Evolutionary conservation across 176 grass and related monocot genomes (phyloP).

Genomic region (Thalia dealbata): DNA sequence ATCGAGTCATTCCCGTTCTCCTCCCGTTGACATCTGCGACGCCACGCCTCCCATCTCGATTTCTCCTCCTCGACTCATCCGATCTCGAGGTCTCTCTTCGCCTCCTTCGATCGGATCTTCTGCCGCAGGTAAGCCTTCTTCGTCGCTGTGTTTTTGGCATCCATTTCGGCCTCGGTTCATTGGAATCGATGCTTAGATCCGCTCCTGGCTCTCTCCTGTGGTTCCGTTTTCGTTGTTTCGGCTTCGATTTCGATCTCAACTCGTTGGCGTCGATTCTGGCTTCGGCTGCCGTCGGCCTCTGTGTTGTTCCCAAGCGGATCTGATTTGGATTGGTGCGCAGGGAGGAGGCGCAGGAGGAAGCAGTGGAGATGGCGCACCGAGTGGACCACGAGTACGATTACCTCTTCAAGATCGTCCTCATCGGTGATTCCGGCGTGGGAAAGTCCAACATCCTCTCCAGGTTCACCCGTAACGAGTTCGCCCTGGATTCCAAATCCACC

Average conservation of each 20-base stretch:
- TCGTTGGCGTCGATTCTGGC: background rate
- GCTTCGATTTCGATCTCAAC: background rate
- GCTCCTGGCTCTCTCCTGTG: background rate
- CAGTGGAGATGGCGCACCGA: conserved; percentile 37
- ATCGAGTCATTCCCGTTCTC: background rate
- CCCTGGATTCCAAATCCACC: conserved; percentile 86
- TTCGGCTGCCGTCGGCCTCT: background rate
- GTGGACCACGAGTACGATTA: conserved; percentile 48
- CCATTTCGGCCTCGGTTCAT: background rate
- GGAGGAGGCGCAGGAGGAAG: background rate
- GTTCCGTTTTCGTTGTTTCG: background rate
- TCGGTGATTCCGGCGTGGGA: conserved; percentile 22
- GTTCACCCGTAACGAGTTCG: conserved; percentile 54
- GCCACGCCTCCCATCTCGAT: background rate
- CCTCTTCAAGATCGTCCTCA: conserved; percentile 14
- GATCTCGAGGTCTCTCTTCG: background rate
- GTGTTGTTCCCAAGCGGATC: background rate
- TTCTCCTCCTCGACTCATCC: background rate
- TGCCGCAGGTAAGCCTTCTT: background rate
- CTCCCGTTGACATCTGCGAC: background rate
- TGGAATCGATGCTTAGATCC: background rate
- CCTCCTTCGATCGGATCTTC: background rate
- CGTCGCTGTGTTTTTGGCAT: background rate
- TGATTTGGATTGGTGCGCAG: background rate
- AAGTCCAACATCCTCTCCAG: conserved; percentile 9